Conservation (phyloP, 139 green algal species). For the Picochlorum sp. region DNA sequence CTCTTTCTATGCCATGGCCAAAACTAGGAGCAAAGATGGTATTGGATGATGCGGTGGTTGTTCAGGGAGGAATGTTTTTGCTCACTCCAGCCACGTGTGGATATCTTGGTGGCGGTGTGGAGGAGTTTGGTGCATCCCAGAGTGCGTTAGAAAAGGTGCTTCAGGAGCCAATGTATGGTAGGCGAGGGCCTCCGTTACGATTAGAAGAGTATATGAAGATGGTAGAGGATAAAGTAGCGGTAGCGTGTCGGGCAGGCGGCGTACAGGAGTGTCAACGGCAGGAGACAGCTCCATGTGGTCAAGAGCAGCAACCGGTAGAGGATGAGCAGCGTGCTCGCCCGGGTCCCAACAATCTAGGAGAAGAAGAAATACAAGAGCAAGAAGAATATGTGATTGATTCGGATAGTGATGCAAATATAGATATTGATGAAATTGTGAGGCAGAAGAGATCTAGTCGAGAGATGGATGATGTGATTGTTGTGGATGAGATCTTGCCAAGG, state of each 20-base stretch:
- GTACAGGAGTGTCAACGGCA: neutral
- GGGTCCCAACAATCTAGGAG: neutral
- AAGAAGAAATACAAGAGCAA: neutral
- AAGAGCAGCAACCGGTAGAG: too few species aligned
- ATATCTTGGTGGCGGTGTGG: slow-evolving; percentile 51
- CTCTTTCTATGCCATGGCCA: neutral
- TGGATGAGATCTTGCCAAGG: neutral
- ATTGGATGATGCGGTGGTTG: neutral
- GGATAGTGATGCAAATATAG: slow-evolving; percentile 4
- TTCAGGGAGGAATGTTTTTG: slow-evolving; percentile 46
- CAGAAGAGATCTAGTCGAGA: neutral
- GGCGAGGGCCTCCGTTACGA: slow-evolving; percentile 13
- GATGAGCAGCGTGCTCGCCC: too few species aligned
- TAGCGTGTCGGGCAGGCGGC: neutral
- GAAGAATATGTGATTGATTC: slow-evolving; percentile 6
- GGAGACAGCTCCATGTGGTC: neutral
- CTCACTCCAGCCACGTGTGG: slow-evolving; percentile 47
- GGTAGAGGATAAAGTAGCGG: neutral
- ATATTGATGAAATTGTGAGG: slow-evolving; percentile 5
- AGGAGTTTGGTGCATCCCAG: slow-evolving; percentile 33
- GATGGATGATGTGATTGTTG: too few species aligned
- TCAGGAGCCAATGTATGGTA: slow-evolving; percentile 18
- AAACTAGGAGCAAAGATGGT: neutral
- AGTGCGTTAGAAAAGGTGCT: slow-evolving; percentile 25
- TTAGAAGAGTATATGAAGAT: slow-evolving; percentile 7